phyloP scores from a whole-genome alignment of 2,329 filamentous ascomycete genomes.

The Curvularia verruculosa region DNA sequence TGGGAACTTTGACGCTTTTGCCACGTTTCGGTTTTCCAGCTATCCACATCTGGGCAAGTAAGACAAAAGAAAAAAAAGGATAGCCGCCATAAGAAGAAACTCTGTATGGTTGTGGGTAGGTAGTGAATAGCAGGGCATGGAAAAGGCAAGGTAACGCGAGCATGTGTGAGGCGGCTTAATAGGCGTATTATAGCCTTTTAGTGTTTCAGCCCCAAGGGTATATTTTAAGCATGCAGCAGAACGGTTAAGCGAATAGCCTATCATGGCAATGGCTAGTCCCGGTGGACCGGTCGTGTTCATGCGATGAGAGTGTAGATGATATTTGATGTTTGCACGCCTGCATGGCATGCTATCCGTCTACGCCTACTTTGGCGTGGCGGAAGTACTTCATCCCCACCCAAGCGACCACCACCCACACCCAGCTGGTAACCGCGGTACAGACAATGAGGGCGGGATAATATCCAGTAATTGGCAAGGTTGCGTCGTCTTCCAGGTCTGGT shows the following conservation, averaged over 20 bases:
- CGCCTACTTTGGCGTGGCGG: constrained; percentile 87
- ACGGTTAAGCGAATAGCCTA: constrained; percentile 31
- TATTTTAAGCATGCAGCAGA: constrained; percentile 40
- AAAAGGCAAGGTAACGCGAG: constrained; percentile 10
- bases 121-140: neutral
- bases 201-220: constrained; percentile 41
- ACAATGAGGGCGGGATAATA: constrained; percentile 97
- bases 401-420: constrained; percentile 97
- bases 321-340: constrained; percentile 15
- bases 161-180: constrained; percentile 22
- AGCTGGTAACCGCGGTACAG: constrained; percentile 93
- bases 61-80: neutral
- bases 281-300: constrained; percentile 15
- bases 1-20: constrained; percentile 4
- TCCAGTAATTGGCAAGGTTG: constrained; percentile 90
- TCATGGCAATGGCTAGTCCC: constrained; percentile 27
- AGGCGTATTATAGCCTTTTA: constrained; percentile 35
- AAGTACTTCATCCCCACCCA: constrained; percentile 99
- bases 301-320: constrained; percentile 12
- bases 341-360: constrained; percentile 50
- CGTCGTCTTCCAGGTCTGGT: constrained; percentile 92
- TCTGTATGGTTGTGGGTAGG: constrained; percentile 8
- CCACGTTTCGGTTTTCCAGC: constrained; percentile 22
- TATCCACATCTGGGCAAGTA: constrained; percentile 7
- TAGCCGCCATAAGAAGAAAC: constrained; percentile 9